Evolutionary conservation across 2,329 filamentous ascomycete species (phyloP).

Genomic region (Verticillium nonalfalfae): DNA sequence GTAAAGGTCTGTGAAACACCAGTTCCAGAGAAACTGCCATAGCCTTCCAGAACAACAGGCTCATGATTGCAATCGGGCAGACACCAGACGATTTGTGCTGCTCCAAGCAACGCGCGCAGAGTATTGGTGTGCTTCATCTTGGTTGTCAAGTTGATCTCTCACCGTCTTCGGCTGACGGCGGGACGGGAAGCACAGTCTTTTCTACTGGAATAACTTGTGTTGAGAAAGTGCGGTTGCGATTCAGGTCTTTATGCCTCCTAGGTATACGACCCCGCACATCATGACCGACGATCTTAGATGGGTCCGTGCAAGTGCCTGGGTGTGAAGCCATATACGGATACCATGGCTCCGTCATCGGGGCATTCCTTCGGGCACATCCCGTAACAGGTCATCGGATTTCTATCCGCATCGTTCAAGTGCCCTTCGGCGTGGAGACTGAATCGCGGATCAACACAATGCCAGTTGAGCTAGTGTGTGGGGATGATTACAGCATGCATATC

Average conservation of each 20-base stretch:
- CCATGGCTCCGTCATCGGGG: not conserved
- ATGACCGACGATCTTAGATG: not conserved
- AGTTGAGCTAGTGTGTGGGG: not conserved
- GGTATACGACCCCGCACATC: not conserved
- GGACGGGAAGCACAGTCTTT: not conserved
- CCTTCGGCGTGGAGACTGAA: not conserved
- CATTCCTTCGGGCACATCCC: not conserved
- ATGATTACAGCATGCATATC: not conserved
- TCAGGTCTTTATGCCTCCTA: not conserved
- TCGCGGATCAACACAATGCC: not conserved
- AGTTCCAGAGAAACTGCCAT: conserved; percentile 32
- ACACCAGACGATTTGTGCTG: not conserved
- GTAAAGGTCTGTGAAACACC: conserved; percentile 25
- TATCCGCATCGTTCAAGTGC: not conserved
- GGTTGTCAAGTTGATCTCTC: not conserved
- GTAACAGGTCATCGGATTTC: not conserved
- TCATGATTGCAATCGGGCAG: conserved; percentile 3
- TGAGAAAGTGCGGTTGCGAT: not conserved
- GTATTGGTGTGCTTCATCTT: not conserved
- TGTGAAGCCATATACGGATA: not conserved
- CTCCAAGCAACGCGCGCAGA: not conserved
- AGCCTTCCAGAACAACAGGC: conserved; percentile 24
- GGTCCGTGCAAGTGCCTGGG: not conserved
- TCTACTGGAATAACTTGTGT: not conserved
- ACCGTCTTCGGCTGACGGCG: not conserved